Evolutionary conservation across 2,329 filamentous ascomycete genomes (phyloP).

Genomic region (Xylaria sp.): DNA sequence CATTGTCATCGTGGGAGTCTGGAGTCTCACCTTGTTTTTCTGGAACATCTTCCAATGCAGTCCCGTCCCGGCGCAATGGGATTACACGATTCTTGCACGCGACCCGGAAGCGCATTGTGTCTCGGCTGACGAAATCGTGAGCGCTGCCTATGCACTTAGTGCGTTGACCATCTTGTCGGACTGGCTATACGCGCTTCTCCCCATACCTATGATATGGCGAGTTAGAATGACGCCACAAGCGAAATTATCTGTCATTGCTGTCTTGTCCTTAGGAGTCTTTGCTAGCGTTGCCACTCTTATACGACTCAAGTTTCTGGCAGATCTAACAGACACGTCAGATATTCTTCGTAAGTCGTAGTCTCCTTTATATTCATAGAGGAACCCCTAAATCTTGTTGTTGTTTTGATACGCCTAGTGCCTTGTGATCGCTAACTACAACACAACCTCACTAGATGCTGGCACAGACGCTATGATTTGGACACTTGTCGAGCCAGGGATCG

Average conservation of each 20-base stretch:
- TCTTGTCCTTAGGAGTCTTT: conserved; percentile 58
- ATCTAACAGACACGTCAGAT: conserved; percentile 52
- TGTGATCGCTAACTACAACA: conserved; percentile 17
- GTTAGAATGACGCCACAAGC: conserved; percentile 59
- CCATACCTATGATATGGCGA: conserved; percentile 60
- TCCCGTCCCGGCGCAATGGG: conserved; percentile 59
- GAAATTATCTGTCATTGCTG: conserved; percentile 56
- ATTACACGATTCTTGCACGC: conserved; percentile 50
- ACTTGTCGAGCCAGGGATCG: conserved; percentile 61
- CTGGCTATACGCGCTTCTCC: conserved; percentile 60
- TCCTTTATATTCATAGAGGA: neutral
- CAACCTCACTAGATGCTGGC: conserved; percentile 47
- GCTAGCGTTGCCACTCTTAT: conserved; percentile 61
- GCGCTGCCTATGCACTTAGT: conserved; percentile 57
- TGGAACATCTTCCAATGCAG: conserved; percentile 56
- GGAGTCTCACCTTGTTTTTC: conserved; percentile 55
- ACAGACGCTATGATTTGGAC: conserved; percentile 63
- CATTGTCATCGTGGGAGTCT: conserved; percentile 53
- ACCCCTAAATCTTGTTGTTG: neutral
- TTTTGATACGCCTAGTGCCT: neutral
- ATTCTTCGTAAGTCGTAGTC: conserved; percentile 52
- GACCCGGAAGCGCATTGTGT: conserved; percentile 49
- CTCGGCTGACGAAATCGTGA: conserved; percentile 50
- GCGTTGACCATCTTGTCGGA: conserved; percentile 60
- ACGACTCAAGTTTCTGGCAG: conserved; percentile 54